Base-by-base conservation (phyloP, 345 rosid species). In the Camelina neglecta region DNA sequence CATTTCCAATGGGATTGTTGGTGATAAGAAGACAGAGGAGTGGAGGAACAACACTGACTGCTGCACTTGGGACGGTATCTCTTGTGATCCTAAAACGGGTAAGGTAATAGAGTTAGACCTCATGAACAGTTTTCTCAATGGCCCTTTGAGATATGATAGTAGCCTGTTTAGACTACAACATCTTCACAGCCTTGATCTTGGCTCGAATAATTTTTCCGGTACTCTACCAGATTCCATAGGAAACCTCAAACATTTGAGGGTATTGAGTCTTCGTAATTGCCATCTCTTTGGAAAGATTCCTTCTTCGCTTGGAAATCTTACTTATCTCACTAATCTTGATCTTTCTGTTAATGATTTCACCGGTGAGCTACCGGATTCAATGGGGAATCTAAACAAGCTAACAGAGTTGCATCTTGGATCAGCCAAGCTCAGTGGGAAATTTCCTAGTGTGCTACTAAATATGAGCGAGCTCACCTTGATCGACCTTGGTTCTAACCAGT, bases 321-420 rank as follows among this genome's bases (percentile, higher is more conserved):
- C 80, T 0, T 57, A 73, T 59, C 73, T 83, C 38, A 66, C 65
- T 1, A 3, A 55, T 6, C 56, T 83, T 11, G 45, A 48, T 11
- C 55, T 83, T 11, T 84, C 85, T 8, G 11, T 11, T 31, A 84
- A 81, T 45, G 35, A 2, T 7, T 84, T 85, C 20, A 36, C 8
- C 1, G 87, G 90, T n/a, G 48, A 63, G 3, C 33, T 75, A 55
- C 72, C 72, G 1, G 45, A 35, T 66, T 47, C 78, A 1, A 33
- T 74, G 5, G 67, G 66, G 0, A 5, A 11, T 11, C 10, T 67
- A 29, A 49, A 48, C 11, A 5, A 11, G 26, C 41, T 66, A 12
- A 38, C 23, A 4, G 33, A 57, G 6, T 67, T 74, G 31, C 6
- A 0, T 1, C 72, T 74, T 56, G n/a, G 0, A 3, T 0, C 1